Percentiles rank a stretch among this genome's conserved stretches.
Conservation (phyloP, 2,329 filamentous ascomycete genomes). For the Nemania bipapillata region DNA sequence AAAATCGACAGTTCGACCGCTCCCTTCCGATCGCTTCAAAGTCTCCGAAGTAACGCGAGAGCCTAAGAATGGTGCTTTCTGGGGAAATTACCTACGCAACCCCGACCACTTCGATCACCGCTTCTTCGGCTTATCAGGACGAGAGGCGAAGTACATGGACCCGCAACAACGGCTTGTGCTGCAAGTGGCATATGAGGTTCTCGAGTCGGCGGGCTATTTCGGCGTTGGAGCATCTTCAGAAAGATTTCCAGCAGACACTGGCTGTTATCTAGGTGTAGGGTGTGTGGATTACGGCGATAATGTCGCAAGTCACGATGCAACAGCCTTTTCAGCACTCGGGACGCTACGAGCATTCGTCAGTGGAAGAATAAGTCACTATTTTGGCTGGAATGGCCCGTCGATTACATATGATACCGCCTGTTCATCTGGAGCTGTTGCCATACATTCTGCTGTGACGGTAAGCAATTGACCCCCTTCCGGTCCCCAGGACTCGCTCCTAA, state of each 20-base stretch:
- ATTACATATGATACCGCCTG: constrained; percentile 54
- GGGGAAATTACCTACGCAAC: constrained; percentile 20
- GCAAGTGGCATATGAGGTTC: constrained; percentile 18
- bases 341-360: constrained; percentile 45
- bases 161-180: constrained; percentile 13
- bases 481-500: not conserved
- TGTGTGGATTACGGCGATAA: constrained; percentile 19
- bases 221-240: not conserved
- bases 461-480: not conserved
- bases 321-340: constrained; percentile 34
- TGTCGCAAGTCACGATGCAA: not conserved
- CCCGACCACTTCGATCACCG: constrained; percentile 17
- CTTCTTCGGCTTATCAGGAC: constrained; percentile 5
- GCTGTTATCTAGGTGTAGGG: constrained; percentile 15
- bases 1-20: not conserved
- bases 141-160: constrained; percentile 19
- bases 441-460: not conserved
- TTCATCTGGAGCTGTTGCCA: constrained; percentile 41
- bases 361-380: constrained; percentile 51
- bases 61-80: not conserved
- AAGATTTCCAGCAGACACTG: not conserved
- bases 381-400: constrained; percentile 51
- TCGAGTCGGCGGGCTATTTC: constrained; percentile 24
- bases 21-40: not conserved
- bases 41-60: not conserved